phyloP scores from a whole-genome alignment of 2,329 filamentous ascomycete genomes.

The Thielaviopsis punctulata region DNA sequence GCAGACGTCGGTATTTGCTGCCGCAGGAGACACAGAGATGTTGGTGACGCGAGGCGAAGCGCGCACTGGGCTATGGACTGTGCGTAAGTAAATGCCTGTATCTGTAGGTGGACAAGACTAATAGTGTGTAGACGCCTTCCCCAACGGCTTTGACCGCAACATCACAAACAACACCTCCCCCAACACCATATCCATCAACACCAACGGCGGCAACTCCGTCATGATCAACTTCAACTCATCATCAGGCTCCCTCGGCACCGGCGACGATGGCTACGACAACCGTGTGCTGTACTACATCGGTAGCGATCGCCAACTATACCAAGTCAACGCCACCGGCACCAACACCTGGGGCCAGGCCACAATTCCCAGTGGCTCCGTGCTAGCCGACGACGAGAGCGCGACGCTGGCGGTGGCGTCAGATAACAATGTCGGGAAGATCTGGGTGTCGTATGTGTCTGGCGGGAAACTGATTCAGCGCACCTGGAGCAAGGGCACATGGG shows the following conservation, averaged over 20 bases:
- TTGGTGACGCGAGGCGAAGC: background rate
- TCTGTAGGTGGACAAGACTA: background rate
- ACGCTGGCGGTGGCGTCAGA: background rate
- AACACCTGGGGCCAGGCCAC: background rate
- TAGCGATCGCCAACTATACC: background rate
- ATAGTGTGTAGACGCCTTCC: background rate
- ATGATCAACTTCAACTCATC: background rate
- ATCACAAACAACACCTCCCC: background rate
- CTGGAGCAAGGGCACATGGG: background rate
- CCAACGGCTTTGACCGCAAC: background rate
- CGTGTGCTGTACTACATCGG: background rate
- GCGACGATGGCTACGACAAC: background rate
- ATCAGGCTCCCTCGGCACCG: background rate
- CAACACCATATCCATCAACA: background rate
- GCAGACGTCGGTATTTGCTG: background rate
- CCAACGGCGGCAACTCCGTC: background rate
- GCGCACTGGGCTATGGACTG: background rate
- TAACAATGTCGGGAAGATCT: background rate
- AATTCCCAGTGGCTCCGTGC: background rate
- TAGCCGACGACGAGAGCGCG: background rate
- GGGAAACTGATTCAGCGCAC: background rate
- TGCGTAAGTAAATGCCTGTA: background rate
- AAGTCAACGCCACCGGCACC: background rate
- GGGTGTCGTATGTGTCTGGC: background rate
- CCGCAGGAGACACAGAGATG: background rate